Evolutionary conservation across 2,329 filamentous ascomycete species (phyloP).

Genomic region (Xylaria sp.): DNA sequence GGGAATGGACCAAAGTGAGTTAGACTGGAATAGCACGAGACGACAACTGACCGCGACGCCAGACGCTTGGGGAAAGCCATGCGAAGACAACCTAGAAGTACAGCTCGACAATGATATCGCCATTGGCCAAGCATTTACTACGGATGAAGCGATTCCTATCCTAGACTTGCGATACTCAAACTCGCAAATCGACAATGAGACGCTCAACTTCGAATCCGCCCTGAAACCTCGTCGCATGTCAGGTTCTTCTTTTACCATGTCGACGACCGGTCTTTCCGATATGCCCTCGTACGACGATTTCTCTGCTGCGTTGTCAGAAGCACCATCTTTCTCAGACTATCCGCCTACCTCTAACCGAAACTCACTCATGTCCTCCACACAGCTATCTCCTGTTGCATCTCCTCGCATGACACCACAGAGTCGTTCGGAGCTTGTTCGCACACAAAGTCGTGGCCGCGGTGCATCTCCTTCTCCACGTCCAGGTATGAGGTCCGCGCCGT

Average conservation of each 20-base stretch:
- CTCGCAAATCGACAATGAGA: slow-evolving; percentile 56
- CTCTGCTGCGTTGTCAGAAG: slow-evolving; percentile 69
- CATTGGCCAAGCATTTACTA: slow-evolving; percentile 67
- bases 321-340: slow-evolving; percentile 71
- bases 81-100: slow-evolving; percentile 62
- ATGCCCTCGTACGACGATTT: slow-evolving; percentile 75
- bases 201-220: slow-evolving; percentile 57
- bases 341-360: slow-evolving; percentile 70
- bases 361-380: slow-evolving; percentile 72
- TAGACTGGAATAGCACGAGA: slow-evolving; percentile 14
- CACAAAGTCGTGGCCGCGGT: slow-evolving; percentile 67
- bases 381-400: slow-evolving; percentile 75
- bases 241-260: slow-evolving; percentile 76
- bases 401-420: slow-evolving; percentile 68
- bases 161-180: slow-evolving; percentile 63
- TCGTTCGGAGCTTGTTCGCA: slow-evolving; percentile 65
- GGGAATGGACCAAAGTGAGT: slow-evolving; percentile 57
- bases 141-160: slow-evolving; percentile 67
- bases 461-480: slow-evolving; percentile 75
- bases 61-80: slow-evolving; percentile 61
- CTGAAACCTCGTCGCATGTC: slow-evolving; percentile 68
- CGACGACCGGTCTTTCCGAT: slow-evolving; percentile 69
- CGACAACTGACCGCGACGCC: slow-evolving; percentile 35
- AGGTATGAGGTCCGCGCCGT: slow-evolving; percentile 71
- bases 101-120: slow-evolving; percentile 63